A percentile compares a stretch with the other conserved stretches of the same genome.
Conservation (phyloP, 305 asterid genomes). For the Fraxinus paxiana region DNA sequence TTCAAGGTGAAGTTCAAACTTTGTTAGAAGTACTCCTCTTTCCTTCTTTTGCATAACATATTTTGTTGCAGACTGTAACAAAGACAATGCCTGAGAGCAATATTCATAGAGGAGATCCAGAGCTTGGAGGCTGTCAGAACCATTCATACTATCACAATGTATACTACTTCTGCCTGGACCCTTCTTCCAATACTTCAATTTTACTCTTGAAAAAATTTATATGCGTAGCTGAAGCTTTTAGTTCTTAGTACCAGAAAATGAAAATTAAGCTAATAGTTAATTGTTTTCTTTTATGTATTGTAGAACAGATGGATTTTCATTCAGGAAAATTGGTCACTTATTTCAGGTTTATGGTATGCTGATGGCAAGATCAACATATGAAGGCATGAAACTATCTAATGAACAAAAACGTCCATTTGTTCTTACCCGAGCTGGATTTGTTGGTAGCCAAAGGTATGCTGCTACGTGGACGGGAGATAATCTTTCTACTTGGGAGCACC, state of each 20-base stretch:
- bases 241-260: neutral
- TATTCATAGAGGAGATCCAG: slow-evolving; percentile 80
- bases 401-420: slow-evolving; percentile 83
- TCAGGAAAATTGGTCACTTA: neutral
- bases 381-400: slow-evolving; percentile 80
- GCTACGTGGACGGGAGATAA: slow-evolving; percentile 99
- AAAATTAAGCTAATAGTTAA: neutral
- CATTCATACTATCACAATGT: slow-evolving; percentile 96
- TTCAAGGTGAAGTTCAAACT: slow-evolving; percentile 65
- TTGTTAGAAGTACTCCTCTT: slow-evolving; percentile 16
- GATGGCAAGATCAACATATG: slow-evolving; percentile 93
- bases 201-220: neutral
- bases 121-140: slow-evolving; percentile 76
- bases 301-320: neutral
- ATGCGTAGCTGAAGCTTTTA: neutral
- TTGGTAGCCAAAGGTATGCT: slow-evolving; percentile 95
- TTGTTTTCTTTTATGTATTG: slow-evolving; percentile 1
- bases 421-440: slow-evolving; percentile 92
- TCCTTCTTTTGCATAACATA: slow-evolving; percentile 7
- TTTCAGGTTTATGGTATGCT: slow-evolving; percentile 90
- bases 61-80: slow-evolving; percentile 63
- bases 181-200: neutral
- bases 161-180: slow-evolving; percentile 18
- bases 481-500: slow-evolving; percentile 94
- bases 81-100: slow-evolving; percentile 97